Evolutionary conservation across 2,329 filamentous ascomycete species (phyloP).

Genomic region (Calonectria pseudoturangicola): DNA sequence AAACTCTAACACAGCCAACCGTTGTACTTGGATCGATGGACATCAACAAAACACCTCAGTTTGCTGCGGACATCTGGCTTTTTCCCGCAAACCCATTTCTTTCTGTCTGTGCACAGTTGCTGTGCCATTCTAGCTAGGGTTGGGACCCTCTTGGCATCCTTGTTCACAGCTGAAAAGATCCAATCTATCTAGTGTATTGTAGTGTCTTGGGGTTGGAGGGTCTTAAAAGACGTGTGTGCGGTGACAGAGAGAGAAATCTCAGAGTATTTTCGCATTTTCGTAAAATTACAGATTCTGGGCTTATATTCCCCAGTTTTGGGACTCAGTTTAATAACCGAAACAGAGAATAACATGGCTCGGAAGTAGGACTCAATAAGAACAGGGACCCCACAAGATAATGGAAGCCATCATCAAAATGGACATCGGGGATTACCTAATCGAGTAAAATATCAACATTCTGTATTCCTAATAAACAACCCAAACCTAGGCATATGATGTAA

Average conservation of each 20-base stretch:
- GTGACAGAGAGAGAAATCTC: not conserved
- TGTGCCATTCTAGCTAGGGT: not conserved
- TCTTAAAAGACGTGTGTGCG: not conserved
- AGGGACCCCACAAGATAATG: not conserved
- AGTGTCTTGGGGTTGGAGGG: too few species aligned
- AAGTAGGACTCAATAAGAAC: too few species aligned
- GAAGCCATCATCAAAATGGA: not conserved
- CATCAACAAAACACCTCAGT: not conserved
- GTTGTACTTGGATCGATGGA: not conserved
- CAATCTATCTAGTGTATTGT: not conserved
- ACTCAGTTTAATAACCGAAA: too few species aligned
- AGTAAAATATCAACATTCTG: too few species aligned
- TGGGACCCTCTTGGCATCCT: constrained; percentile 4
- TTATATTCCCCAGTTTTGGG: too few species aligned
- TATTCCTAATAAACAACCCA: too few species aligned
- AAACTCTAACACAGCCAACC: constrained; percentile 10
- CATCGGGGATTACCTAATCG: too few species aligned
- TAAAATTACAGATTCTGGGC: too few species aligned
- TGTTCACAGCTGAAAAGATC: not conserved
- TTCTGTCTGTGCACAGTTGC: constrained; percentile 14
- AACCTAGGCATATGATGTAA: too few species aligned
- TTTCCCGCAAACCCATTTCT: not conserved
- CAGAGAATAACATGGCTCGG: too few species aligned
- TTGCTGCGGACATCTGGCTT: not conserved
- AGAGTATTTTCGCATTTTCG: not conserved